Conservation (phyloP, 345 rosid genomes). For the Melastoma malabathricum region DNA sequence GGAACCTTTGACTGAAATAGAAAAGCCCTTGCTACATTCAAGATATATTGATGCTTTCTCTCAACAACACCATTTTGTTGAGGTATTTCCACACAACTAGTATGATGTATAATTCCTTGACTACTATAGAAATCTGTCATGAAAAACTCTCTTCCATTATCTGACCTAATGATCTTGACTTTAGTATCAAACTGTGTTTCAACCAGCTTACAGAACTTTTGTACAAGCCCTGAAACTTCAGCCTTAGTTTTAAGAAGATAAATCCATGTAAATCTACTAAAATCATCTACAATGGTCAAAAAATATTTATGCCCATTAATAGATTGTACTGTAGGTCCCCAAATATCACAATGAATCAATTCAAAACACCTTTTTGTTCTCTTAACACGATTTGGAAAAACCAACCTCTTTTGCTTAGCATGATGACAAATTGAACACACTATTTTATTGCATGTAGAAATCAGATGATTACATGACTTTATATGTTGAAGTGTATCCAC, state of each 20-base stretch:
- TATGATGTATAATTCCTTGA: neutral
- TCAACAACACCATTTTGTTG: too few relatives aligned
- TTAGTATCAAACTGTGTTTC: neutral
- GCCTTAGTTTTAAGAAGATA: slow-evolving; percentile 6
- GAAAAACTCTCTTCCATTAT: neutral
- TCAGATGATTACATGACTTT: neutral
- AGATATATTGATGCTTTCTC: neutral
- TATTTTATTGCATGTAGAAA: neutral
- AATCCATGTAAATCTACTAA: slow-evolving; percentile 1
- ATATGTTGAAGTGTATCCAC: too few relatives aligned
- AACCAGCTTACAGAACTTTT: neutral
- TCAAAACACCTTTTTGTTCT: slow-evolving; percentile 5
- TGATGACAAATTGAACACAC: slow-evolving; percentile 6
- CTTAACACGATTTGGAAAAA: neutral
- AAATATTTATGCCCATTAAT: slow-evolving; percentile 1
- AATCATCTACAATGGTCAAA: slow-evolving; percentile 14
- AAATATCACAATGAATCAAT: slow-evolving; percentile 14
- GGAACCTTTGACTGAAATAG: neutral
- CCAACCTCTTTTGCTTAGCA: neutral
- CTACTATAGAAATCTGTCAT: neutral
- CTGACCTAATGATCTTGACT: neutral
- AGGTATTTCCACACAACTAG: neutral
- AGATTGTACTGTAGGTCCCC: slow-evolving; percentile 2
- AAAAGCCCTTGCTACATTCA: neutral
- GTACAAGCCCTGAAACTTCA: neutral